Evolutionary conservation across 2,329 filamentous ascomycete genomes (phyloP), one percentile per base, ranked within the genome.

Genomic region (Trichoderma asperellum): DNA sequence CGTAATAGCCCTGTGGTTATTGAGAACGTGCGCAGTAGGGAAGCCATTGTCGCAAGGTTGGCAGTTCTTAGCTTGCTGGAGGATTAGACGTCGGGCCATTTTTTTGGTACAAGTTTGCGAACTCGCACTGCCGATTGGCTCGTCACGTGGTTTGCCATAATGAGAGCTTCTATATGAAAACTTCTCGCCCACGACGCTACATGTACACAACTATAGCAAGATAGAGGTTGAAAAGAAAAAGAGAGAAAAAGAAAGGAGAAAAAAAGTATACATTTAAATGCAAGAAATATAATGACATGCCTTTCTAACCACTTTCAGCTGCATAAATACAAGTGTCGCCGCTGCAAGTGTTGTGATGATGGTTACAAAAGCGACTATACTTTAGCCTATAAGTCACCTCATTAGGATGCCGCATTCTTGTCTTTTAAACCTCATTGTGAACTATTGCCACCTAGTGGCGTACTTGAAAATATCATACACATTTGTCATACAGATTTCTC

Each of bases 1-100:
- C 72, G 71, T 47, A 79, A 55, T 18, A 74, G 67, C 66, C 76
- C 73, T 73, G 75, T 73, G 18, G 77, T 73, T 18, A 79, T 74
- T 70, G 79, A 76, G 67, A 81, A 67, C 10, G 73, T 72, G 67
- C 79, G 79, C 68, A 81, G 68, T 32, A 81, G 68, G 43, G 77
- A 81, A 60, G 79, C 75, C 80, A 81, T 81, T 21, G 68, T 49
- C 35, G 58, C 29, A 70, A 37, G 18, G 29, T 18, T 62, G 37
- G 27, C 56, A 47, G 35, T 57, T 57, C 34, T 40, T 68, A 27
- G 47, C 49, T 57, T 52, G 43, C 55, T 67, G 64, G 55, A 67
- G 64, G 34, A 14, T 32, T 29, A 29, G 40, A 56, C 55, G 29
- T n/a, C 4, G n/a, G 29, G 40, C 29, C 34, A 27, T 58, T 59